These are phyloP conservation scores for Wickerhamiella azymoides DNA, from an alignment of 805 yeast genomes.

Conservation along the genomic window DNA sequence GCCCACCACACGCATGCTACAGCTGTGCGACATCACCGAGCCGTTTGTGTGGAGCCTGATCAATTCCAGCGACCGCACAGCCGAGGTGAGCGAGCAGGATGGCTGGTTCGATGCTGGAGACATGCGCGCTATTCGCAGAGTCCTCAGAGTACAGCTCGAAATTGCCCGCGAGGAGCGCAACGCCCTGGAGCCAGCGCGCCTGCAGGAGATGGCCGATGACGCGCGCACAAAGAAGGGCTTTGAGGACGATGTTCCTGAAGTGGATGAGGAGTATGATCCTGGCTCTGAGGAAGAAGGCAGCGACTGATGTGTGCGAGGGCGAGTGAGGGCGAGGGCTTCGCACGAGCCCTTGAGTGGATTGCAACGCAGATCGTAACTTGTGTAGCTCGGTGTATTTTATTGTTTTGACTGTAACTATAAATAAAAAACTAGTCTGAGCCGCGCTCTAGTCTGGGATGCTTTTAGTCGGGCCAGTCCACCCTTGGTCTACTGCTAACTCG, in stretches of 20 bases:
- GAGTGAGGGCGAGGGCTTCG: too few species aligned
- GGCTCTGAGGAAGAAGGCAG: background rate
- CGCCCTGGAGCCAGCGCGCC: background rate
- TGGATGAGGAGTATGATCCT: slow-evolving; percentile 4
- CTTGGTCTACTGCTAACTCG: background rate
- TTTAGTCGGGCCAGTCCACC: too few species aligned
- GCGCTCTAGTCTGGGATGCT: too few species aligned
- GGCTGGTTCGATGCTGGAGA: slow-evolving; percentile 70
- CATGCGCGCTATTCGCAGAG: slow-evolving; percentile 48
- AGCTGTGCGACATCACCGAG: slow-evolving; percentile 65
- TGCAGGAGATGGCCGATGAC: slow-evolving; percentile 5
- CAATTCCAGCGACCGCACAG: slow-evolving; percentile 26
- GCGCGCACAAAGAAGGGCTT: background rate
- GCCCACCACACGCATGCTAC: slow-evolving; percentile 60
- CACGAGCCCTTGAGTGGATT: too few species aligned
- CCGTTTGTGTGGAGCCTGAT: slow-evolving; percentile 41
- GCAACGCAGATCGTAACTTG: too few species aligned
- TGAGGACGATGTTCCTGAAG: background rate
- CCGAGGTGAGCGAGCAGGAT: slow-evolving; percentile 41
- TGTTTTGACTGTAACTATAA: too few species aligned
- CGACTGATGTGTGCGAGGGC: too few species aligned
- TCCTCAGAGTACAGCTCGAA: slow-evolving; percentile 59
- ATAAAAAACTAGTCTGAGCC: too few species aligned
- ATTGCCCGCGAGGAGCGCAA: slow-evolving; percentile 38
- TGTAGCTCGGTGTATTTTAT: too few species aligned